These are phyloP conservation scores for Termitomyces sp. DNA, from an alignment of 768 basidiomycete genomes.

Conservation along the genomic window DNA sequence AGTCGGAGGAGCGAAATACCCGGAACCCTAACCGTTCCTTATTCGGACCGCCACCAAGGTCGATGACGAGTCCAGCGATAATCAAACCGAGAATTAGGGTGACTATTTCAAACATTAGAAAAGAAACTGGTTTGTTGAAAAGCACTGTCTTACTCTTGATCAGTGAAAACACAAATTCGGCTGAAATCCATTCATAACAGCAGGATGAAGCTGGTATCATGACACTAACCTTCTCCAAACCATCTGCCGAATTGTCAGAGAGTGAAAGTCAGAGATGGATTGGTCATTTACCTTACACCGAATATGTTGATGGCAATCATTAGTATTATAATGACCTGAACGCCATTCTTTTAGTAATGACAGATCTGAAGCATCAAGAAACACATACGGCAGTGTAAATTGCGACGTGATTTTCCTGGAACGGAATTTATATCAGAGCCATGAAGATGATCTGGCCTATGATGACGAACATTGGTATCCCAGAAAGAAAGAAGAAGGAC, in stretches of 20 bases:
- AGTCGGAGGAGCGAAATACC: conserved; percentile 34
- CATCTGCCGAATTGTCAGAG: conserved; percentile 31
- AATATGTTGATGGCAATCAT: conserved; percentile 66
- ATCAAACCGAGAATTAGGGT: conserved; percentile 61
- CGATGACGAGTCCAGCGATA: conserved; percentile 63
- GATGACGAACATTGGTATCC: conserved; percentile 50
- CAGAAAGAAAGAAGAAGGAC: conserved; percentile 71
- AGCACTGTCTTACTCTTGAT: conserved; percentile 51
- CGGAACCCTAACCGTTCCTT: conserved; percentile 68
- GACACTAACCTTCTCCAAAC: conserved; percentile 59
- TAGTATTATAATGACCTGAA: conserved; percentile 47
- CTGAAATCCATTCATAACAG: conserved; percentile 26
- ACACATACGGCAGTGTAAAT: conserved; percentile 50
- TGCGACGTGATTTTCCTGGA: conserved; percentile 46
- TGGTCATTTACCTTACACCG: conserved; percentile 52
- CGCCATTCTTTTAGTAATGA: background rate
- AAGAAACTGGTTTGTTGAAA: background rate
- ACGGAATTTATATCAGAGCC: background rate
- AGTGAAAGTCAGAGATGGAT: background rate
- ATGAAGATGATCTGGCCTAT: conserved; percentile 17
- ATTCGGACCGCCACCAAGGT: conserved; percentile 75
- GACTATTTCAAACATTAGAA: conserved; percentile 33
- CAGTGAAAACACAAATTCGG: conserved; percentile 65
- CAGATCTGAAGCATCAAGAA: background rate
- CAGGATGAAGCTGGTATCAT: background rate